These are phyloP conservation scores for Hanseniaspora hatyaiensis DNA, from an alignment of 805 yeast species.

Conservation along the genomic window DNA sequence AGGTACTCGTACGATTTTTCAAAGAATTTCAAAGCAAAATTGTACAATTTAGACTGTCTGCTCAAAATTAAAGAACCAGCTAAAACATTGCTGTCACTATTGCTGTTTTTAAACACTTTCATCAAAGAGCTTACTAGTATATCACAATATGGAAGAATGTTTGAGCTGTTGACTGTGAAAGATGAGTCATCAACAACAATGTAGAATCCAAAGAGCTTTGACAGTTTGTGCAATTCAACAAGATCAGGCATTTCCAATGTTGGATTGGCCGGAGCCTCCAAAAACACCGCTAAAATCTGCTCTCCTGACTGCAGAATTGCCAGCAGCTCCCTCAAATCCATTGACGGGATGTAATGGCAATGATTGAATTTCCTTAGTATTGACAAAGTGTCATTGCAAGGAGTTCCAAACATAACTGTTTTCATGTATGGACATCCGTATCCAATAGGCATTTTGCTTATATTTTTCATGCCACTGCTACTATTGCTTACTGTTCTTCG, in stretches of 20 bases:
- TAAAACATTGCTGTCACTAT: constrained; percentile 93
- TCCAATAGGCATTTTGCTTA: constrained; percentile 19
- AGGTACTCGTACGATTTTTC: constrained; percentile 53
- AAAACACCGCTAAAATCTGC: constrained; percentile 62
- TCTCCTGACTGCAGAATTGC: constrained; percentile 48
- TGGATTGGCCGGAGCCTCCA: constrained; percentile 96
- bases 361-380: constrained; percentile 87
- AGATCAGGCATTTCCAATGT: constrained; percentile 74
- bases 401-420: constrained; percentile 90
- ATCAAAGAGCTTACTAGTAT: constrained; percentile 77
- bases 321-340: constrained; percentile 52
- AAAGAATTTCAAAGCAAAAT: constrained; percentile 40
- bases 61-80: constrained; percentile 81
- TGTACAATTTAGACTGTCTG: constrained; percentile 44
- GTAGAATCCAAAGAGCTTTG: constrained; percentile 59
- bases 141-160: constrained; percentile 74
- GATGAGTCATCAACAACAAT: constrained; percentile 89
- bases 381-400: constrained; percentile 85
- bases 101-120: constrained; percentile 86
- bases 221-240: constrained; percentile 47
- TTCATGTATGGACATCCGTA: constrained; percentile 34
- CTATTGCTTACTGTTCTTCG: constrained; percentile 21
- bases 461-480: constrained; percentile 5
- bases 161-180: constrained; percentile 78
- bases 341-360: constrained; percentile 64